Evolutionary conservation across 192 early-diverging fungal genomes (phyloP).

Genomic region (Chytriomyces confervae): DNA sequence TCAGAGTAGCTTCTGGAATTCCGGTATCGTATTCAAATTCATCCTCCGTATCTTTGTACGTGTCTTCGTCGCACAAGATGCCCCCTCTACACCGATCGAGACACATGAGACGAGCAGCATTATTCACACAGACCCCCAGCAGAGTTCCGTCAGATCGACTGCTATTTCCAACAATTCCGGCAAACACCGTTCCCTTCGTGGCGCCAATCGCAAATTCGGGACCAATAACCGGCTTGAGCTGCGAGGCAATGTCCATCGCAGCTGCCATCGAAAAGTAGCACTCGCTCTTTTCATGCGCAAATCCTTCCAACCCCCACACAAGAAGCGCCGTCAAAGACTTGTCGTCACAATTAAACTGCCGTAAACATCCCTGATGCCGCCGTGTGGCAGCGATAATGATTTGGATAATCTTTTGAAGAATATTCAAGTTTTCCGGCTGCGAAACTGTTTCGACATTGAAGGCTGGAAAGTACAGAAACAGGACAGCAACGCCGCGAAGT

Average conservation of each 20-base stretch:
- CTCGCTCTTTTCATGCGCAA: constrained; percentile 44
- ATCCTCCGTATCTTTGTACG: constrained; percentile 27
- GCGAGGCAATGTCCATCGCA: constrained; percentile 24
- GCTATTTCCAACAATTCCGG: constrained; percentile 39
- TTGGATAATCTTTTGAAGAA: constrained; percentile 17
- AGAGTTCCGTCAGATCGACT: constrained; percentile 40
- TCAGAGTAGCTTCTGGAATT: constrained; percentile 25
- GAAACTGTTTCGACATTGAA: constrained; percentile 30
- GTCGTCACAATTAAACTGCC: constrained; percentile 50
- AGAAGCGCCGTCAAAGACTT: constrained; percentile 44
- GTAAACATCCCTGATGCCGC: constrained; percentile 25
- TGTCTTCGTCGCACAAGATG: constrained; percentile 30
- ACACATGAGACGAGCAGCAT: constrained; percentile 46
- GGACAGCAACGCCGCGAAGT: constrained; percentile 29
- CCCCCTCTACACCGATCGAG: constrained; percentile 27
- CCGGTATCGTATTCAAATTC: constrained; percentile 24
- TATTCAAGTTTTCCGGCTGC: constrained; percentile 19
- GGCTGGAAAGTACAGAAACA: constrained; percentile 35
- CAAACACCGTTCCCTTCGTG: constrained; percentile 41
- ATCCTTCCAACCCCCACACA: constrained; percentile 46
- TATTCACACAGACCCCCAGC: constrained; percentile 44
- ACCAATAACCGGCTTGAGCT: constrained; percentile 14
- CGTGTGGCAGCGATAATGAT: constrained; percentile 20
- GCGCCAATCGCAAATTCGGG: constrained; percentile 32
- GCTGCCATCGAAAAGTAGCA: constrained; percentile 36